A percentile compares a stretch with the other conserved stretches of the same genome.
These are phyloP conservation scores for Climacium dendroides DNA, from an alignment of 225 moss, liverwort and hornwort genomes.

Conservation along the genomic window DNA sequence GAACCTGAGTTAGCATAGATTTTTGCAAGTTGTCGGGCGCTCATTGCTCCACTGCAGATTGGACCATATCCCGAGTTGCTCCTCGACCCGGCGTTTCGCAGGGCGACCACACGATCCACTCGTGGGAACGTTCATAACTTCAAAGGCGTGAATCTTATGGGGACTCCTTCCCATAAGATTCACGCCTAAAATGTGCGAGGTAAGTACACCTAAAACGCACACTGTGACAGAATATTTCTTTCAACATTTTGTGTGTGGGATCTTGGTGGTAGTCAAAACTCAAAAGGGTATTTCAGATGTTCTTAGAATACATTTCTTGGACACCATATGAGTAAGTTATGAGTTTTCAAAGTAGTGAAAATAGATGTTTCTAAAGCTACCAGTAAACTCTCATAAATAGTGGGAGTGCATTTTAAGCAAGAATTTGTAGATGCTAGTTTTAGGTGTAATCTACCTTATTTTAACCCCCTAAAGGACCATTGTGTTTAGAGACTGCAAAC, in stretches of 20 bases:
- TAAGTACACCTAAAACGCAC: not conserved
- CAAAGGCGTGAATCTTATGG: not conserved
- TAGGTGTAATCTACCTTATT: not conserved
- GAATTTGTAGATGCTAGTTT: not conserved
- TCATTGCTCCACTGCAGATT: not conserved
- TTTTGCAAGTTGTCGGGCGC: not conserved
- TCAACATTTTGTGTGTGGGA: too few relatives aligned
- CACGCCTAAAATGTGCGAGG: not conserved
- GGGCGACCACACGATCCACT: not conserved
- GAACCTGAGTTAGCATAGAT: not conserved
- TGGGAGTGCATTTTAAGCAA: not conserved
- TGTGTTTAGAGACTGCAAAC: too few relatives aligned
- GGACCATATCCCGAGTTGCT: not conserved
- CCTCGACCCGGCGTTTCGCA: not conserved
- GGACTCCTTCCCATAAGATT: not conserved
- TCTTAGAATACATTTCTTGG: not conserved
- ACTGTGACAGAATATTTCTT: too few relatives aligned
- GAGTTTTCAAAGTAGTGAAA: accelerated
- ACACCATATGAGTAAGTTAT: not conserved
- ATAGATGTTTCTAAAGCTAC: too few relatives aligned
- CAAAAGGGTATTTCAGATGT: not conserved
- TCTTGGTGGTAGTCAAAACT: not conserved
- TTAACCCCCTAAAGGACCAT: too few relatives aligned
- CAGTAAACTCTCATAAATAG: too few relatives aligned
- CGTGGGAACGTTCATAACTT: not conserved